Base-by-base conservation (phyloP, 805 yeast genomes). In the Helenozyma rhizophorensis region DNA sequence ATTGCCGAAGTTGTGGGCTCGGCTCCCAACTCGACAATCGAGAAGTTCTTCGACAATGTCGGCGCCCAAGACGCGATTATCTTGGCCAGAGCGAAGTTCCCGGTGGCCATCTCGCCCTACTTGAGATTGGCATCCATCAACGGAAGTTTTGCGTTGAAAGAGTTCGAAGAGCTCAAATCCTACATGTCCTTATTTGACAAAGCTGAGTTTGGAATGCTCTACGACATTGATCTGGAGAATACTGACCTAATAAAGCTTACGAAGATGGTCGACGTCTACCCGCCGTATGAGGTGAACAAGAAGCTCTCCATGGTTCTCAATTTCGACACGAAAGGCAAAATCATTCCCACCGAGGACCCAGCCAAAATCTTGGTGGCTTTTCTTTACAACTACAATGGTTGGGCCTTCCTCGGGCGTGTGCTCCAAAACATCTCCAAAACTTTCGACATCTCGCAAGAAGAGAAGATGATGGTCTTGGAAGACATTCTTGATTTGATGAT, bases 401-500 rank as follows among this genome's bases (percentile, higher is more conserved):
- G 97, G 95, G 74, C 95, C 0, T 58, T 83, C 17, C 47, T 90
- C 12, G 97, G 97, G 2, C 71, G 95, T 47, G 61, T 84, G 0
- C 56, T 89, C 21, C 88, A 83, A 43, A 82, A 82, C 42, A 57
- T 81, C 8, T 65, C 74, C 1, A 62, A 60, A 34, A 47, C 48
- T 15, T 69, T 64, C 31, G 60, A 65, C 35, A 45, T 46, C 13
- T 46, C 66, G 5, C 64, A 66, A 23, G 42, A 47, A 2, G 72
- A 68, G 7, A 67, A 64, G 31, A 42, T 54, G 8, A 65, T 60
- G 2, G 46, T 72, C 3, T 57, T 76, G 8, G 34, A 30, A 28
- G 34, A 31, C 21, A 69, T 81, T 3, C 53, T 81, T 16, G 65
- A 70, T 17, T 55, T 83, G 11, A 45, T 83, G 23, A 58, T 78